Base-by-base conservation (phyloP, 371 early-diverging fungal genomes). In the Haplosporangium sp. region DNA sequence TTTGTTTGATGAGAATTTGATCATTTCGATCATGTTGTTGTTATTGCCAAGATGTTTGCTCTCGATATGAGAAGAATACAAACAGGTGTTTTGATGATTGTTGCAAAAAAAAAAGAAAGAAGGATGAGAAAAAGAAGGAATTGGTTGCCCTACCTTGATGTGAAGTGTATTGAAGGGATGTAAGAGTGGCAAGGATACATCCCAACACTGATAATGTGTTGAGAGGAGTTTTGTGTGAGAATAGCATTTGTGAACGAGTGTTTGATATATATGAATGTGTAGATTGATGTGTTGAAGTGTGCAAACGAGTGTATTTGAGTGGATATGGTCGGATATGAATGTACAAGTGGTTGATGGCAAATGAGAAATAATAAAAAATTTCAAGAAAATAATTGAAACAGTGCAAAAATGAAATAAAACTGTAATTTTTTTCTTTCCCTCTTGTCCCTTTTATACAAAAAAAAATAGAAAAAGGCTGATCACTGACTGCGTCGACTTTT, bases 101-200 rank as follows among this genome's bases (percentile, higher is more conserved):
- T 11, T 44, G 10, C 42, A 7, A 6, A 42, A 42, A 47, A 11
- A 37, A 4, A 48, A 8, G n/a, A n/a, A n/a, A n/a, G n/a, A n/a
- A n/a, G n/a, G n/a, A 35, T 34, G n/a, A 15, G 10, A 38, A 34
- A 13, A 59, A 44, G 44, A 38, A 34, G 8, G 59, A 44, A 34
- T 40, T 2, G 19, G 44, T 19, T 19, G 9, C 6, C 61, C 17
- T 61, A 68, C 69, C 69, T 62, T 69, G 69, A 40, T 62, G 44
- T 39, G 56, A 27, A 19, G 52, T 19, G 40, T 45, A 61, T n/a
- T 55, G 27, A 50, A 68, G 4, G 4, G 62, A 44, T 52, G 55
- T n/a, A 10, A 69, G 38, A 15, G 63, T 56, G 34, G 53, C 34
- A 39, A 63, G 48, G 57, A 69, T 42, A 27, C 34, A 47, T 19